Conservation (phyloP, 352 stramenopile species). For the Saprolegnia parasitica region DNA sequence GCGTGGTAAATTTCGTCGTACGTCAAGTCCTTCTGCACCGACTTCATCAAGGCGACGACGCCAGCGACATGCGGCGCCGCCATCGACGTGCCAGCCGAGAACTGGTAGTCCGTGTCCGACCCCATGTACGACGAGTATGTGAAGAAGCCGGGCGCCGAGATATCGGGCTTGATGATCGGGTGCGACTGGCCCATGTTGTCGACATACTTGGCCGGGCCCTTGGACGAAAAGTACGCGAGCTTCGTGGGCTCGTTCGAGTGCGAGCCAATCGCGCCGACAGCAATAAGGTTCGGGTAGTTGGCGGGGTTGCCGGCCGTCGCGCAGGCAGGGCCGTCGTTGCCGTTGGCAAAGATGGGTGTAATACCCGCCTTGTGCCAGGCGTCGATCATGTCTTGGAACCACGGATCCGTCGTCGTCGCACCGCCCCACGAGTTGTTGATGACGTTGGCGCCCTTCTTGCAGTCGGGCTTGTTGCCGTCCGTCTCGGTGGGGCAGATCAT, state of each 20-base stretch:
- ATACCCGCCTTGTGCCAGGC: slow-evolving; percentile 38
- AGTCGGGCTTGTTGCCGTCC: slow-evolving; percentile 31
- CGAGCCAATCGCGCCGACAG: slow-evolving; percentile 45
- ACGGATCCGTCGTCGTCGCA: slow-evolving; percentile 27
- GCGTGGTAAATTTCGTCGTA: slow-evolving; percentile 33
- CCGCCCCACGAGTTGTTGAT: slow-evolving; percentile 43
- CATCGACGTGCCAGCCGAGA: slow-evolving; percentile 38
- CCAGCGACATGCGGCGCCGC: slow-evolving; percentile 36
- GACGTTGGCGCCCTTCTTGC: slow-evolving; percentile 38
- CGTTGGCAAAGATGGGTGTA: slow-evolving; percentile 40
- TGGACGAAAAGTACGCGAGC: slow-evolving; percentile 38
- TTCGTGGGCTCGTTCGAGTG: slow-evolving; percentile 33
- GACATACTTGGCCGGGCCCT: slow-evolving; percentile 28
- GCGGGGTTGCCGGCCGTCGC: slow-evolving; percentile 32
- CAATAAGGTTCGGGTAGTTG: slow-evolving; percentile 36
- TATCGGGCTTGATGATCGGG: slow-evolving; percentile 38
- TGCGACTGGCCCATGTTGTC: slow-evolving; percentile 26
- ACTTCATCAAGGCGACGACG: slow-evolving; percentile 35
- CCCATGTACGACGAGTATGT: slow-evolving; percentile 31
- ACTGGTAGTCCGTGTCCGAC: slow-evolving; percentile 31
- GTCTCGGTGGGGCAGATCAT: slow-evolving; percentile 33
- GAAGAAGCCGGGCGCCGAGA: slow-evolving; percentile 34
- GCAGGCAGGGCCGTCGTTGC: slow-evolving; percentile 36
- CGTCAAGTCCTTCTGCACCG: slow-evolving; percentile 30
- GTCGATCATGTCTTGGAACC: slow-evolving; percentile 33